Percentiles rank a stretch among this genome's conserved stretches.
phyloP scores from a whole-genome alignment of 2,329 filamentous ascomycete species.

The Claviceps maximensis region DNA sequence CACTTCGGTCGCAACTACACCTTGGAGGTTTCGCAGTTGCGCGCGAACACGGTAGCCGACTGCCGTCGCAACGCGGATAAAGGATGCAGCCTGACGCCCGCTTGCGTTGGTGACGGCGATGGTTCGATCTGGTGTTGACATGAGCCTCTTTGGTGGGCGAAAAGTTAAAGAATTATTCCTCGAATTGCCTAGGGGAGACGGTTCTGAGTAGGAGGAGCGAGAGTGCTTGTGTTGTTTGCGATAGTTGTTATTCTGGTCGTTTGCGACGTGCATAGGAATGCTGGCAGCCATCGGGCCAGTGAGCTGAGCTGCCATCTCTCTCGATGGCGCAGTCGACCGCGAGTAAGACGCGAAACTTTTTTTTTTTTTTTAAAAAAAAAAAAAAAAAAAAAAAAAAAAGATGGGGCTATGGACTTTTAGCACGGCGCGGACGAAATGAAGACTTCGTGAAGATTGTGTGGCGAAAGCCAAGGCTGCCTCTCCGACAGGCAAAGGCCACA shows the following conservation, averaged over 20 bases:
- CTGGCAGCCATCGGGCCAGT: constrained; percentile 24
- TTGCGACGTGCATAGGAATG: constrained; percentile 24
- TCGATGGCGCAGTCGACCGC: constrained; percentile 1
- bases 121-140: constrained; percentile 55
- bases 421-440: neutral
- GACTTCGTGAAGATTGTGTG: neutral
- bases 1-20: constrained; percentile 80
- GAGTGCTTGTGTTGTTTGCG: constrained; percentile 45
- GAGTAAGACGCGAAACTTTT: neutral
- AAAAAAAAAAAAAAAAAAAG: neutral
- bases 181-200: constrained; percentile 39
- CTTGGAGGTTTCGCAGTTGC: constrained; percentile 76
- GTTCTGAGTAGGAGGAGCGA: constrained; percentile 47
- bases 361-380: neutral
- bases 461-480: constrained; percentile 4
- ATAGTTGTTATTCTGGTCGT: constrained; percentile 21
- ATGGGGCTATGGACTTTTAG: neutral
- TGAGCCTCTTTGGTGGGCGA: constrained; percentile 44
- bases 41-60: constrained; percentile 89
- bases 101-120: constrained; percentile 93
- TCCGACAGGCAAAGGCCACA: constrained; percentile 15
- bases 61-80: constrained; percentile 86
- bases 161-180: constrained; percentile 49
- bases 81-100: constrained; percentile 86
- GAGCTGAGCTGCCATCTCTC: constrained; percentile 27